These are phyloP conservation scores for Hordeum marinum DNA, from an alignment of 176 grass and related monocot genomes.

Conservation along the genomic window DNA sequence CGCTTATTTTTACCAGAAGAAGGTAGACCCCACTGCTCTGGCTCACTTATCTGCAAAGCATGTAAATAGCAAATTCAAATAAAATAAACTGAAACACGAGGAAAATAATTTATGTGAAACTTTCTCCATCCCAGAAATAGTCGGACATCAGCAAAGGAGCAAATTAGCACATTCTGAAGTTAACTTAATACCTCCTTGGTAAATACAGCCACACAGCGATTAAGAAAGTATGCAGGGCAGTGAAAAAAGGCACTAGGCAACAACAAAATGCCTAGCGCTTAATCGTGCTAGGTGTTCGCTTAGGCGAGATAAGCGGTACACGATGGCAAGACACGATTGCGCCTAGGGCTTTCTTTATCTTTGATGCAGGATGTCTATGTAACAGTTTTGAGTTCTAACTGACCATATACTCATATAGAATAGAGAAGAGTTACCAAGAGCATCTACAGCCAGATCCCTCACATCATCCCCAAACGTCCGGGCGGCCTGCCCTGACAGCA, in stretches of 20 bases:
- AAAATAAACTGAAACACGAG: neutral
- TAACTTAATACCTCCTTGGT: neutral
- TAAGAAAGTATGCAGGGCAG: neutral
- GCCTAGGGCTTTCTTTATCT: too few relatives aligned
- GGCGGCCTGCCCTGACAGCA: too few relatives aligned
- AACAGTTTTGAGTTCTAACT: neutral
- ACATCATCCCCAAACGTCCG: too few relatives aligned
- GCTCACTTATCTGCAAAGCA: constrained; percentile 83
- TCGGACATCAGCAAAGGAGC: neutral
- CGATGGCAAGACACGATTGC: too few relatives aligned
- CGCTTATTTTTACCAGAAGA: constrained; percentile 80
- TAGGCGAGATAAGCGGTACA: too few relatives aligned
- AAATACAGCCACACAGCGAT: constrained; percentile 10
- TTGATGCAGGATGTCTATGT: neutral
- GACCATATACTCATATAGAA: neutral
- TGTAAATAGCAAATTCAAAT: constrained; percentile 16
- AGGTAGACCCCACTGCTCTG: constrained; percentile 72
- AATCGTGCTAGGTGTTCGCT: too few relatives aligned
- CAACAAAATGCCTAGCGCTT: too few relatives aligned
- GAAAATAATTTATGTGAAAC: neutral
- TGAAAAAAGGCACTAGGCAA: too few relatives aligned
- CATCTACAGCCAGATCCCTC: too few relatives aligned
- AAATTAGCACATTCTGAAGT: neutral
- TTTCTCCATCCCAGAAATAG: neutral
- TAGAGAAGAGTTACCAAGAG: too few relatives aligned